Base-by-base conservation (phyloP, 2,329 filamentous ascomycete species). In the Alternaria novae-zelandiae region DNA sequence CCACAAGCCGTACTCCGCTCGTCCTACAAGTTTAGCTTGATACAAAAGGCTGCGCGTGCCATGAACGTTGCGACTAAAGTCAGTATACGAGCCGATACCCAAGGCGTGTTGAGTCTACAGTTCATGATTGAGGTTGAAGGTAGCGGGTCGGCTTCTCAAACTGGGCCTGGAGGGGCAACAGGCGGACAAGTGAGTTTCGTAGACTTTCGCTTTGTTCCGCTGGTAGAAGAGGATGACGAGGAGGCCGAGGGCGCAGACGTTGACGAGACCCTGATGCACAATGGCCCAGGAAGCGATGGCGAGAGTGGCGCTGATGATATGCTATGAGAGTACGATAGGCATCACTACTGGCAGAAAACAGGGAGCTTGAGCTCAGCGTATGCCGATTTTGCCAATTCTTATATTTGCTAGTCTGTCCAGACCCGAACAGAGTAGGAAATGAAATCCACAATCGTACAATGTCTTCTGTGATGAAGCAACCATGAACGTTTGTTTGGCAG, bases 61-160 rank as follows among this genome's bases (percentile, higher is more conserved):
- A 98, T 99, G 95, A 89, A 90, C 49, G 88, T 94, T 41, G 93
- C 94, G 5, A 94, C 88, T 74, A 99, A 98, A 81, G 94, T 98
- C 61, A 97, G 94, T 76, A 86, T 99, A 65, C 86, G 96, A 15
- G 91, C 93, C 0, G 96, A 99, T 79, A 86, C 87, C 2, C 93
- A 97, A 77, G 95, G 96, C 0, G 95, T 99, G 28, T 80, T 99
- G 68, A 97, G 93, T 80, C 82, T 98, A 78, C 96, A 99, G 76
- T 97, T 98, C 74, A 96, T 99, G 91, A 90, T 99, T 15, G 93
- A 97, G 76, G 85, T 94, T 45, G 93, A 96, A 65, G 51, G 64
- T 4, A 59, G 56, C 8, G 54, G 44, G 21, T 53, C 58, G 20
- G n/a, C n/a, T 41, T 36, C 20, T 15, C 49, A 53, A 5, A 17